Base-by-base conservation (phyloP, 441 rosid genomes). In the Croton setiger region DNA sequence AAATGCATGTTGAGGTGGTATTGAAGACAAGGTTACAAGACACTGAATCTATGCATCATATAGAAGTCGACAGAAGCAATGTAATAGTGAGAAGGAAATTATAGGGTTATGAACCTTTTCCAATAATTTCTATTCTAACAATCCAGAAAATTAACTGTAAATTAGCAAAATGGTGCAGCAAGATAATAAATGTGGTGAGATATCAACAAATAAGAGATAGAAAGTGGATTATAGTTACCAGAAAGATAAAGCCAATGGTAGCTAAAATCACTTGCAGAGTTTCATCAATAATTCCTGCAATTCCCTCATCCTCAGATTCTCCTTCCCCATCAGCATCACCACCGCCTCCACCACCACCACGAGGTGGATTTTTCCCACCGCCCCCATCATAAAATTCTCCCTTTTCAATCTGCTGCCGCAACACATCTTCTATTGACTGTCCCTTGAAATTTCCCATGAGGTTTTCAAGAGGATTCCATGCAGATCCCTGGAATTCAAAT, bases 231-330 rank as follows among this genome's bases (percentile, higher is more conserved):
- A 27, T 72, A 31, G 65, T 63, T 84, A 92, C 96, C 94, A 89
- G 75, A 56, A 85, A 80, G 72, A 87, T 81, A 71, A 89, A 86
- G 77, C 87, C 96, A 56, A 83, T 21, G 58, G 96, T 88, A 61
- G 91, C 97, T 68, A 89, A 76, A 65, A 86, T 58, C 70, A 84
- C 94, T 92, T 89, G 94, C 71, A 88, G 12, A 6, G 88, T 80
- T 69, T 92, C 97, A 65, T 92, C 85, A 17, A 80, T 53, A 21
- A 81, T 78, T 67, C 85, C 91, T 64, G 75, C 64, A 49, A 79
- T 21, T 48, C 88, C 87, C 45, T 83, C 96, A 77, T 87, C 93
- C 54, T 82, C 84, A 54, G 80, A 69, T 72, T 79, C 87, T 64
- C 72, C 81, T 67, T 59, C 74, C 65, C 81, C 84, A 27, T 70